phyloP scores from a whole-genome alignment of 2,329 filamentous ascomycete species.

The Pseudogymnoascus sp. region DNA sequence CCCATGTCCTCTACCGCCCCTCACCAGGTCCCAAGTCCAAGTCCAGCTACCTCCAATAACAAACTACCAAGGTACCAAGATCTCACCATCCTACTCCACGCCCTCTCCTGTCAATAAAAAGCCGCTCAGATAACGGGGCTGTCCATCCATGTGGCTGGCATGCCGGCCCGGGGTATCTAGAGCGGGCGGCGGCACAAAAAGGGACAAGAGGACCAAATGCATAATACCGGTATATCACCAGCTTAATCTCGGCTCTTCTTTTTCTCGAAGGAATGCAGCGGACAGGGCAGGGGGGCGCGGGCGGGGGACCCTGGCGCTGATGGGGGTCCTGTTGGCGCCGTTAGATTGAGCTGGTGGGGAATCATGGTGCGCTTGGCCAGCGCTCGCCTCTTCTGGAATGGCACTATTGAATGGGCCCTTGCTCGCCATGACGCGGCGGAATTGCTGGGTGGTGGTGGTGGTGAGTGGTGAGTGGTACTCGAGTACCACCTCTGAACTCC shows the following conservation, averaged over 20 bases:
- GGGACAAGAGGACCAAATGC: no score
- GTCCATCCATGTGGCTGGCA: not conserved
- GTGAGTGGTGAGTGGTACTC: no score
- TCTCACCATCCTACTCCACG: not conserved
- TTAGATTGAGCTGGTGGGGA: not conserved
- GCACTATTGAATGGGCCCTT: not conserved
- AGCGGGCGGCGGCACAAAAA: not conserved
- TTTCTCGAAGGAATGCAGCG: slow-evolving; percentile 2
- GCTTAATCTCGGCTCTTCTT: slow-evolving; percentile 6
- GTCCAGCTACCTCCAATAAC: not conserved
- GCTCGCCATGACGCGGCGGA: not conserved
- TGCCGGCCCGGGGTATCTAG: not conserved
- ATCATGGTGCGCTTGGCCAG: not conserved
- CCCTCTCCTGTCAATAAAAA: slow-evolving; percentile 3
- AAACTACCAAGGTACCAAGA: not conserved
- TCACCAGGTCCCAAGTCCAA: not conserved
- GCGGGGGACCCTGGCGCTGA: not conserved
- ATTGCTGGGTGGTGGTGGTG: not conserved
- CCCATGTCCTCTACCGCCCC: not conserved
- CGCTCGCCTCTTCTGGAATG: slow-evolving; percentile 1
- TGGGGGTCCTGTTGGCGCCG: slow-evolving; percentile 1
- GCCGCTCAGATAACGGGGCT: not conserved
- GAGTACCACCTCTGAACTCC: not conserved
- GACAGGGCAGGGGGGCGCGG: not conserved
- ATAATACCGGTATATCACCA: not conserved